These are phyloP conservation scores for Phaseolus coccineus DNA, from an alignment of 331 rosid genomes.

Conservation along the genomic window DNA sequence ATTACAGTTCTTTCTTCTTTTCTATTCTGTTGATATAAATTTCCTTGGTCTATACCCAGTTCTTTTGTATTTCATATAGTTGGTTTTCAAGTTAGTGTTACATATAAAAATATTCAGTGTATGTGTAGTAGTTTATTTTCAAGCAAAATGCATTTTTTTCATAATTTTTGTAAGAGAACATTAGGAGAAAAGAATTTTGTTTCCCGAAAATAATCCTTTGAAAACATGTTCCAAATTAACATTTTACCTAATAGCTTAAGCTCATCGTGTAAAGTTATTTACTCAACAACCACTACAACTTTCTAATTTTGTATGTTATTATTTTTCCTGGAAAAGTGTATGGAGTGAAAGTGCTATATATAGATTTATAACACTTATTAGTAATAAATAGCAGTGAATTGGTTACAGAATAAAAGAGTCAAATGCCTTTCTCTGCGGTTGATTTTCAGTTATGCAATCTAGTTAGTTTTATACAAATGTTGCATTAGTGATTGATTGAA, in stretches of 20 bases:
- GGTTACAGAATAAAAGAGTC: not conserved
- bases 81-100: conserved; percentile 14
- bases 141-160: not conserved
- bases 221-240: not conserved
- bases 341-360: conserved; percentile 2
- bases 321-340: not conserved
- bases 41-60: not conserved
- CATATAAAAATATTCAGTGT: not conserved
- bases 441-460: conserved; percentile 26
- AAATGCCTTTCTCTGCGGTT: not conserved
- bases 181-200: not conserved
- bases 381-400: conserved; percentile 3
- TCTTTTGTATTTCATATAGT: not conserved
- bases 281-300: not conserved
- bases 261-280: not conserved
- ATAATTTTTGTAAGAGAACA: not conserved
- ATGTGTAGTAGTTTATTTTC: not conserved
- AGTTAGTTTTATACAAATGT: not conserved
- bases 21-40: conserved; percentile 14
- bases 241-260: not conserved
- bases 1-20: not conserved
- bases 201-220: not conserved
- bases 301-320: not conserved
- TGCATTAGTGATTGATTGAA: not conserved
- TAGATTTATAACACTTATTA: not conserved